Evolutionary conservation across 148 eudicot species (phyloP), one percentile per base, ranked within the genome.

Genomic region (Vaccinium darrowii): DNA sequence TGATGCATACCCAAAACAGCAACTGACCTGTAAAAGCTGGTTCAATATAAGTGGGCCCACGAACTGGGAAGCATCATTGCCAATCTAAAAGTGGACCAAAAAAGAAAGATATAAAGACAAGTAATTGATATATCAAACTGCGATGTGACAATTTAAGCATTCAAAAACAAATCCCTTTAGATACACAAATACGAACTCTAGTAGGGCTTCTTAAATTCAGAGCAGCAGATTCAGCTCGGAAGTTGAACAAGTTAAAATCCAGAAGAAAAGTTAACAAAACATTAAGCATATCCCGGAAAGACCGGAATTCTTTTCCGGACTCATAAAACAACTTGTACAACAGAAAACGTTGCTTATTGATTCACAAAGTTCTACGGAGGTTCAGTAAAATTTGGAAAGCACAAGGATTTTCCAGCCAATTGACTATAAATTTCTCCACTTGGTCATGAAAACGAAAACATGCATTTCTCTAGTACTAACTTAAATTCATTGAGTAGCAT

Each of bases 11-110:
- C 43, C 21, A n/a, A 58, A 80, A 49, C 56, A 71, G 56, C 54
- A 57, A 74, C 84, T 81, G 16, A 85, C 87, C 87, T 80, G 71
- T 58, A 85, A 39, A 81, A 85, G 87, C 19, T 57, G 75, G 52
- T 60, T 50, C 54, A 85, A 74, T 56, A 85, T 73, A 49, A 85
- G 47, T 1, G 87, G 87, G 84, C 87, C 87, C 62, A 85, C 87
- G n/a, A 85, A 85, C 87, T 85, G 87, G n/a, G 87, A 80, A 16
- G 33, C 80, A 73, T 85, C 87, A 81, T 85, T 85, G 52, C 80
- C 73, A 85, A 85, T 85, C 87, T 85, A 49, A 33, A 36, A 72
- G 53, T 19, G 25, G 79, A 52, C 53, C 53, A 71, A 80, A 13
- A 8, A 54, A 74, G 27, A 80, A 80, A 25, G 18, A 73, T 13